Evolutionary conservation across 495 filamentous ascomycete genomes (phyloP), one percentile per base, ranked within the genome.

Genomic region (Neurospora africana): DNA sequence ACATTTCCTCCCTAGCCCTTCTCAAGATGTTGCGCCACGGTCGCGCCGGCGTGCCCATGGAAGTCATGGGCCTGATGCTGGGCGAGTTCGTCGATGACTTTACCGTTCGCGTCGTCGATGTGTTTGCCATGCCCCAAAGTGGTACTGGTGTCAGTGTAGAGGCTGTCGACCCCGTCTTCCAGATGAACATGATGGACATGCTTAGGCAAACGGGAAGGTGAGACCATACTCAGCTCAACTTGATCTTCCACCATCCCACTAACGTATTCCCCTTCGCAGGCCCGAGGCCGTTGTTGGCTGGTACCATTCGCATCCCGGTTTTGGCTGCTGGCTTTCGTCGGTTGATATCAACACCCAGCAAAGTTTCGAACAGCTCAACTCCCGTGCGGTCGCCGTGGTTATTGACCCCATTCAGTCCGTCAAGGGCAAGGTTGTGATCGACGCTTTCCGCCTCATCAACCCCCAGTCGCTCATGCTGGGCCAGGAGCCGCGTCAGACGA

Each of bases 161-260:
- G 80, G 95, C 95, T 68, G 96, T 99, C 74, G 95, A 99, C 81
- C 92, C 93, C 33, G 96, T 98, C 17, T 99, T 99, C 81, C 95
- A 99, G 84, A 96, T 91, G 75, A 98, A 97, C 86, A 99, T 99
- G 95, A 98, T 99, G 96, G 95, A 99, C 81, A 98, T 98, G 94
- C 86, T 99, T 75, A 87, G 91, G 77, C 95, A 99, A 85, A 99
- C 95, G 19, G 95, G 95, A 82, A 88, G 94, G 94, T 97, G 87
- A 73, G 91, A 70, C 7, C 13, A 35, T 5, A 37, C 71, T 8
- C 27, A 41, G 23, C n/a, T 8, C 21, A 35, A 23, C 17, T 38
- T 39, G 27, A 17, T 44, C 1, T 27, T 8, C 23, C 68, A 19
- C 44, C 74, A 70, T n/a, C 33, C 47, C 72, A 37, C 74, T 78